These are phyloP conservation scores for Psidium guajava DNA, from an alignment of 345 rosid genomes.

Conservation along the genomic window DNA sequence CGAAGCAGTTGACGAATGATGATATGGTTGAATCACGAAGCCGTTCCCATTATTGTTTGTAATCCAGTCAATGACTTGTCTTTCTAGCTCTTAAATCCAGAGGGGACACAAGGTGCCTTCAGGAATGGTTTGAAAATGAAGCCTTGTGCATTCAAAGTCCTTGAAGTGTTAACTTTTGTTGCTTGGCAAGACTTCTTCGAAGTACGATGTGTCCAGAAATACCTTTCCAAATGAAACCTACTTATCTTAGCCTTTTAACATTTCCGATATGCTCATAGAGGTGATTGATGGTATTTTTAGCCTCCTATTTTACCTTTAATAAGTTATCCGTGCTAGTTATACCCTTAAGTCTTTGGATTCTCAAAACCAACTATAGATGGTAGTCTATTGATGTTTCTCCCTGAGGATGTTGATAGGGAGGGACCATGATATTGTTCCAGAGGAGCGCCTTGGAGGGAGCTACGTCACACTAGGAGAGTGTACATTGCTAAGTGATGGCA, in stretches of 20 bases:
- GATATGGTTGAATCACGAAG: not conserved
- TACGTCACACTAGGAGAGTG: not conserved
- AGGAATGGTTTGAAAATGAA: not conserved
- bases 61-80: not conserved
- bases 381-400: not conserved
- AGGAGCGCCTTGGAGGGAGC: not conserved
- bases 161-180: not conserved
- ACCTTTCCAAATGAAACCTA: not conserved
- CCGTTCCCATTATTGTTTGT: not conserved
- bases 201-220: not conserved
- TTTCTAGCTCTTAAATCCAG: not conserved
- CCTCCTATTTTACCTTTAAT: not conserved
- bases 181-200: not conserved
- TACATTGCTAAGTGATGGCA: not conserved
- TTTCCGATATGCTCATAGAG: not conserved
- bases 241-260: not conserved
- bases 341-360: not conserved
- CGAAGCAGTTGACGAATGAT: not conserved
- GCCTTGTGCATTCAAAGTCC: not conserved
- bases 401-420: not conserved
- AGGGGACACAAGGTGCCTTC: not conserved
- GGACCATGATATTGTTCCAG: not conserved
- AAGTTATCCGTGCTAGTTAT: not conserved
- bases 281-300: not conserved
- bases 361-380: not conserved